Base-by-base conservation (phyloP, 1,284 basidiomycete genomes). In the Cystobasidium slooffiae region DNA sequence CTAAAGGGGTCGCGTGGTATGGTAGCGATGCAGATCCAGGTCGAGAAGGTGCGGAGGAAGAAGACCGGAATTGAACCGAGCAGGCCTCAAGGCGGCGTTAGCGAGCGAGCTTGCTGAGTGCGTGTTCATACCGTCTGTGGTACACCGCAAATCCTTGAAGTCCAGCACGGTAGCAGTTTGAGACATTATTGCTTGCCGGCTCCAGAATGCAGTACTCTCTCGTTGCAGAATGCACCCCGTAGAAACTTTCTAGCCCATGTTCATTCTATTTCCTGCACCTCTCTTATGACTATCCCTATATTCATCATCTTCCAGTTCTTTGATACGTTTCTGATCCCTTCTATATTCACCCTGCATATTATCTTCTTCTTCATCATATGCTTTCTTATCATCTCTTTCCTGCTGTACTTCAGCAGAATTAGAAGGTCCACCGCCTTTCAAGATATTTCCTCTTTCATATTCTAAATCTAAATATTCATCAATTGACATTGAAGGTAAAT, bases 381-480 rank as follows among this genome's bases (percentile, higher is more conserved):
- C 76, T 67, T 70, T 61, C 49, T 78, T 78, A 22, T 76, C 77
- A 46, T 51, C 59, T 62, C 68, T 59, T 51, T 76, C 79, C 61
- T 75, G 62, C 20, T 80, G 76, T 9, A 78, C 77, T 62, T 74
- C 78, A 12, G 68, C 77, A 16, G 69, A 75, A 53, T 73, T 76
- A 18, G 51, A 72, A 56, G 78, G 75, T 52, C 79, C 79, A 0
- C 79, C 79, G 1, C 79, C 79, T 61, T 80, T 76, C 16, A 80
- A 72, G 22, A 80, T 75, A 52, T 78, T 78, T 2, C 79, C 79
- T 12, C 68, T 58, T 69, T 74, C 77, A 68, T 86, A 84, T 81
- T 99, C 96, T 75, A 94, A 89, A 78, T 91, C 89, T 24, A 99
- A 86, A 81, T 96, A 98, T 82, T 99, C 92, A 80, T 99, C 96